A percentile compares a stretch with the other conserved stretches of the same genome.
Conservation (phyloP, 371 early-diverging fungal species). For the Coemansia sp. region DNA sequence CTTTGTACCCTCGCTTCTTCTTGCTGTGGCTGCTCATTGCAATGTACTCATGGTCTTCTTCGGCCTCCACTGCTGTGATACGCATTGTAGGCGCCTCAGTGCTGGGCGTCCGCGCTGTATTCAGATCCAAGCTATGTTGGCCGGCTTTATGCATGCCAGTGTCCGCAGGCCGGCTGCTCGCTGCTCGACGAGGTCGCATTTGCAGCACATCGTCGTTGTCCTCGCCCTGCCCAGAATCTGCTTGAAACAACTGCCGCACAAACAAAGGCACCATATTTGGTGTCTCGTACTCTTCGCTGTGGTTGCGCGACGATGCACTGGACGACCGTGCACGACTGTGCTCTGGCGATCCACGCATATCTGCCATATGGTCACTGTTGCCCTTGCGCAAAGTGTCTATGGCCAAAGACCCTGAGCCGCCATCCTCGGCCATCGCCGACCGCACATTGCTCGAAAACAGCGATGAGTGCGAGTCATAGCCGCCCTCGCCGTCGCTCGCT, state of each 20-base stretch:
- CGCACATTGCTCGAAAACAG: conserved; percentile 36
- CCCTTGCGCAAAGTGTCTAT: background rate
- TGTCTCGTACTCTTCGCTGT: conserved; percentile 11
- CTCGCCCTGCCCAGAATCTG: background rate
- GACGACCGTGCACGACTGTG: background rate
- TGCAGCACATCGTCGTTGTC: conserved; percentile 19
- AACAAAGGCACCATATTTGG: conserved; percentile 33
- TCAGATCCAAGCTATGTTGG: conserved; percentile 36
- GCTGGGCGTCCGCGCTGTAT: conserved; percentile 32
- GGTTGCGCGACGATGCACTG: background rate
- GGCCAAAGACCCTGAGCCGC: background rate
- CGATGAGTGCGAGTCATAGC: conserved; percentile 46
- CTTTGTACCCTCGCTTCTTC: conserved; percentile 35
- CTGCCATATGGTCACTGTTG: background rate
- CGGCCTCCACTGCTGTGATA: conserved; percentile 48
- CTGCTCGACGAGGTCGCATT: conserved; percentile 8
- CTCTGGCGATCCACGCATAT: background rate
- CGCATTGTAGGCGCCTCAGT: conserved; percentile 41
- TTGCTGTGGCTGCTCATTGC: conserved; percentile 22
- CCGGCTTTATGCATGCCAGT: background rate
- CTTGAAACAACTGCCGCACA: conserved; percentile 45
- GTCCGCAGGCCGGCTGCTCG: background rate
- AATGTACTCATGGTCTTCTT: conserved; percentile 46
- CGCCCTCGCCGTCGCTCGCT: conserved; percentile 44
- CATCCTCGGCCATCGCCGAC: conserved; percentile 12